Conservation (phyloP, 2,329 filamentous ascomycete species). For the Aspergillus ibericus region DNA sequence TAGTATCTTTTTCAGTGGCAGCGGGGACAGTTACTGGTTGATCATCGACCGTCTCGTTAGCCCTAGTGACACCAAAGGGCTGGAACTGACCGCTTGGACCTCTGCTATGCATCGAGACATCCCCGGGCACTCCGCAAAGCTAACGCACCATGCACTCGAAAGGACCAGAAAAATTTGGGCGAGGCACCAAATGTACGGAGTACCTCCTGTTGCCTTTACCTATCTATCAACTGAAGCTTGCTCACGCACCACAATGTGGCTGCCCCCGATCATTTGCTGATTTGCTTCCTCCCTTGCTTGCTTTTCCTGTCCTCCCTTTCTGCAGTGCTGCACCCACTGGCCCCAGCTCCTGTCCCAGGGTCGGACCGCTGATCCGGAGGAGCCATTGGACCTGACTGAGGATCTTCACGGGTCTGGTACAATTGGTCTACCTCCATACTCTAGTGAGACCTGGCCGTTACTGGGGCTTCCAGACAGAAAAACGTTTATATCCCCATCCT, state of each 20-base stretch:
- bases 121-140: neutral
- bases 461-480: constrained; percentile 1
- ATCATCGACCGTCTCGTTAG: constrained; percentile 9
- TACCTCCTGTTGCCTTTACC: neutral
- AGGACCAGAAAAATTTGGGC: neutral
- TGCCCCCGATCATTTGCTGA: constrained; percentile 15
- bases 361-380: constrained; percentile 19
- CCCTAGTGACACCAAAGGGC: constrained; percentile 11
- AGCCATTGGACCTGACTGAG: constrained; percentile 23
- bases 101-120: neutral
- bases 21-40: constrained; percentile 9
- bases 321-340: constrained; percentile 3
- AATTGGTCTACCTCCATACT: constrained; percentile 13
- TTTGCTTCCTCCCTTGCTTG: constrained; percentile 25
- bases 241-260: constrained; percentile 7
- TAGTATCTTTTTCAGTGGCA: constrained; percentile 4
- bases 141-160: neutral
- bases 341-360: constrained; percentile 18
- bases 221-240: constrained; percentile 8
- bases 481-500: constrained; percentile 17
- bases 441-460: constrained; percentile 6
- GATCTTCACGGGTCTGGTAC: constrained; percentile 10
- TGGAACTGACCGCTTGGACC: constrained; percentile 10
- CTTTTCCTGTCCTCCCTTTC: constrained; percentile 9
- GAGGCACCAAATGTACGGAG: neutral